A percentile compares a stretch with the other conserved stretches of the same genome.
Evolutionary conservation across 208 protist species (phyloP).

Genomic region (Acanthamoeba sp.): DNA sequence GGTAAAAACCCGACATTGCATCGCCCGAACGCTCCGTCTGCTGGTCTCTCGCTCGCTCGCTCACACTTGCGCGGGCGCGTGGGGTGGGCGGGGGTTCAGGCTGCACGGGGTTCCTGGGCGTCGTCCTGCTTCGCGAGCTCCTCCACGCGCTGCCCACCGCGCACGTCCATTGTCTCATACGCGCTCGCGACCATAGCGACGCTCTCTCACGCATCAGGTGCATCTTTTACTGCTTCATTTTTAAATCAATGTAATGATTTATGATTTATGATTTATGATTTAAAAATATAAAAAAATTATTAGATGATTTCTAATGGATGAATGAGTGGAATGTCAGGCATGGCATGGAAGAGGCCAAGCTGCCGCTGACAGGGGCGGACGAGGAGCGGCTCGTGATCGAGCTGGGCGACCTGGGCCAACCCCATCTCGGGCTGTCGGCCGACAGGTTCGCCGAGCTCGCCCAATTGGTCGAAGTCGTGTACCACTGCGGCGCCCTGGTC

Average conservation of each 20-base stretch:
- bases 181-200: background rate
- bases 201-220: background rate
- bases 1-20: too few species aligned
- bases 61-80: background rate
- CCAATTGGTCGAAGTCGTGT: background rate
- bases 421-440: background rate
- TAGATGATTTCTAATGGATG: too few species aligned
- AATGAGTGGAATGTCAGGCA: too few species aligned
- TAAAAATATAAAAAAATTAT: too few species aligned
- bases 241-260: background rate
- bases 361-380: background rate
- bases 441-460: background rate
- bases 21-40: too few species aligned
- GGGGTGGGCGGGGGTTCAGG: too few species aligned
- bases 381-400: constrained; percentile 2
- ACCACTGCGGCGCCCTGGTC: constrained; percentile 59
- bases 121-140: constrained; percentile 15
- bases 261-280: too few species aligned
- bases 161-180: constrained; percentile 10
- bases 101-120: constrained; percentile 48
- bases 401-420: constrained; percentile 40
- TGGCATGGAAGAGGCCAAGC: background rate
- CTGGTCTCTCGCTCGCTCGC: too few species aligned
- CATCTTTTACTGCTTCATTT: background rate
- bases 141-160: background rate